These are phyloP conservation scores for Cercospora sesami DNA, from an alignment of 2,329 filamentous ascomycete genomes.

Conservation along the genomic window DNA sequence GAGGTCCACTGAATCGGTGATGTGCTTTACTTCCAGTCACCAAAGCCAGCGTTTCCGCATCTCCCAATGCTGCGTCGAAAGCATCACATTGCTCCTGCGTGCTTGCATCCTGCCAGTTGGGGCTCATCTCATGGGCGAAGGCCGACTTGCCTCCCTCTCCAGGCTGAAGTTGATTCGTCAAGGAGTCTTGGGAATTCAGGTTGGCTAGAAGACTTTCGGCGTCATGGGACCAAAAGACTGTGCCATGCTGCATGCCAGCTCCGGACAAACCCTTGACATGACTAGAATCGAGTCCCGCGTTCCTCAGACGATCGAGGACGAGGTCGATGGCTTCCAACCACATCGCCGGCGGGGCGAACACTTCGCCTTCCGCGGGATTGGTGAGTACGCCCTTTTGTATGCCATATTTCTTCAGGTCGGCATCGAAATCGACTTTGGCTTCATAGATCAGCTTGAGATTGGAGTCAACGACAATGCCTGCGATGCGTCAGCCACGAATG, in stretches of 20 bases:
- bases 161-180: slow-evolving; percentile 69
- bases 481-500: slow-evolving; percentile 1
- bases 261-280: slow-evolving; percentile 81
- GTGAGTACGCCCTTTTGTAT: slow-evolving; percentile 85
- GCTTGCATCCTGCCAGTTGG: slow-evolving; percentile 98
- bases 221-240: slow-evolving; percentile 81
- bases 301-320: slow-evolving; percentile 71
- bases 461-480: slow-evolving; percentile 80
- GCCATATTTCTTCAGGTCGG: slow-evolving; percentile 68
- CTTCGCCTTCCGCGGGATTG: slow-evolving; percentile 79
- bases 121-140: slow-evolving; percentile 82
- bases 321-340: slow-evolving; percentile 92
- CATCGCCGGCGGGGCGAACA: slow-evolving; percentile 88
- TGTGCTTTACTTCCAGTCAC: slow-evolving; percentile 90
- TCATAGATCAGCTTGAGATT: slow-evolving; percentile 77
- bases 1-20: slow-evolving; percentile 97
- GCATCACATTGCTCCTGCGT: slow-evolving; percentile 88
- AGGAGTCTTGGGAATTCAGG: slow-evolving; percentile 60
- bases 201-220: slow-evolving; percentile 64
- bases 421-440: slow-evolving; percentile 94
- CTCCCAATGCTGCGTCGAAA: slow-evolving; percentile 74
- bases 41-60: slow-evolving; percentile 67
- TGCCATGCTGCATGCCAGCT: slow-evolving; percentile 95
- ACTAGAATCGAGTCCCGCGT: slow-evolving; percentile 69
- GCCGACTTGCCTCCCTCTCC: slow-evolving; percentile 50